These are phyloP conservation scores for Penicillium sp. DNA, from an alignment of 2,329 filamentous ascomycete species.

Conservation along the genomic window DNA sequence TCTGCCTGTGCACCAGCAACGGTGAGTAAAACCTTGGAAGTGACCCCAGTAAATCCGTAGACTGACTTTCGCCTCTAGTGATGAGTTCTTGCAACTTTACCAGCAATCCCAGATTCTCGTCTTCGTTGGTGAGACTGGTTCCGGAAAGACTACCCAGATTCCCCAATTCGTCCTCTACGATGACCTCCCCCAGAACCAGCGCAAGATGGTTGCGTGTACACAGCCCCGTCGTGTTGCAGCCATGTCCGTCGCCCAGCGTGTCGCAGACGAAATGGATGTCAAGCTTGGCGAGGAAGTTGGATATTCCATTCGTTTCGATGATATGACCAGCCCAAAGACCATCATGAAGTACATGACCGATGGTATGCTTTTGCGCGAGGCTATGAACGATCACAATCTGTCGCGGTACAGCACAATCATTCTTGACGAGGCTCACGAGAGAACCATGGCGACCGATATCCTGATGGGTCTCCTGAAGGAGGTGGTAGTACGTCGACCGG, in stretches of 20 bases:
- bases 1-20: slow-evolving; percentile 88
- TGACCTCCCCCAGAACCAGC: slow-evolving; percentile 81
- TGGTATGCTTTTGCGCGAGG: slow-evolving; percentile 94
- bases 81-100: slow-evolving; percentile 92
- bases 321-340: slow-evolving; percentile 84
- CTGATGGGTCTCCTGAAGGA: slow-evolving; percentile 96
- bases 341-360: slow-evolving; percentile 99
- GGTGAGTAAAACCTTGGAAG: slow-evolving; percentile 50
- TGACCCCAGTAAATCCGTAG: background rate
- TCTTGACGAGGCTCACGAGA: slow-evolving; percentile 96
- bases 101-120: slow-evolving; percentile 94
- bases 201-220: slow-evolving; percentile 94
- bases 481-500: slow-evolving; percentile 75
- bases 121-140: slow-evolving; percentile 98
- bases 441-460: slow-evolving; percentile 95
- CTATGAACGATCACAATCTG: slow-evolving; percentile 93
- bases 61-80: slow-evolving; percentile 49
- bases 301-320: slow-evolving; percentile 98
- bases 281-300: slow-evolving; percentile 90
- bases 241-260: slow-evolving; percentile 98
- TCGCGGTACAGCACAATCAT: slow-evolving; percentile 96
- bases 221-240: slow-evolving; percentile 96
- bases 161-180: slow-evolving; percentile 98
- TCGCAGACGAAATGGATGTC: slow-evolving; percentile 95
- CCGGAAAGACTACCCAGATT: slow-evolving; percentile 98